phyloP scores from a whole-genome alignment of 1,284 basidiomycete genomes.

The Leccinum holopus region DNA sequence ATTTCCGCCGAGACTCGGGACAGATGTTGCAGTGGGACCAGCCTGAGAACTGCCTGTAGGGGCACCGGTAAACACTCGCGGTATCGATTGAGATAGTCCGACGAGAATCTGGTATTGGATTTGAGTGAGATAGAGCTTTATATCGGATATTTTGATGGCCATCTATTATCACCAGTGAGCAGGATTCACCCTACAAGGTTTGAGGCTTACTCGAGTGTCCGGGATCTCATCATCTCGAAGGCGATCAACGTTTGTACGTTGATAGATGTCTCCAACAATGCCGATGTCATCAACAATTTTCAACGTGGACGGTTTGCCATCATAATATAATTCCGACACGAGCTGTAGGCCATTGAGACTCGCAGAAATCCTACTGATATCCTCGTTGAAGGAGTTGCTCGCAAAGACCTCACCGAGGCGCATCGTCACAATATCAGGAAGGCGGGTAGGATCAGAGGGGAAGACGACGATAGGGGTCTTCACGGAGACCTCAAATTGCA shows the following conservation, averaged over 20 bases:
- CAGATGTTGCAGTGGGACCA: conserved; percentile 21
- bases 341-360: conserved; percentile 87
- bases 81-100: conserved; percentile 70
- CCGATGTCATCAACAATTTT: conserved; percentile 95
- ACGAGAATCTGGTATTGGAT: conserved; percentile 85
- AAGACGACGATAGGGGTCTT: conserved; percentile 94
- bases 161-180: conserved; percentile 47
- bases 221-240: conserved; percentile 51
- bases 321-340: conserved; percentile 62
- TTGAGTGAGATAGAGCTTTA: conserved; percentile 88
- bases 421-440: conserved; percentile 74
- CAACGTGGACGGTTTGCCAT: conserved; percentile 52
- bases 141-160: conserved; percentile 80
- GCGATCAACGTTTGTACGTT: conserved; percentile 56
- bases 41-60: conserved; percentile 38
- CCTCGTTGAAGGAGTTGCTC: conserved; percentile 73
- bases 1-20: conserved; percentile 8
- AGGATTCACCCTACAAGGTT: neutral
- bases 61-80: conserved; percentile 59
- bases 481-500: conserved; percentile 90
- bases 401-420: conserved; percentile 90
- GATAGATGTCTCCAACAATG: conserved; percentile 70
- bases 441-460: conserved; percentile 67
- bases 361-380: conserved; percentile 66
- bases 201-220: conserved; percentile 62